These are phyloP conservation scores for Arthrobotrys sinensis DNA, from an alignment of 2,329 filamentous ascomycete genomes.

Conservation along the genomic window DNA sequence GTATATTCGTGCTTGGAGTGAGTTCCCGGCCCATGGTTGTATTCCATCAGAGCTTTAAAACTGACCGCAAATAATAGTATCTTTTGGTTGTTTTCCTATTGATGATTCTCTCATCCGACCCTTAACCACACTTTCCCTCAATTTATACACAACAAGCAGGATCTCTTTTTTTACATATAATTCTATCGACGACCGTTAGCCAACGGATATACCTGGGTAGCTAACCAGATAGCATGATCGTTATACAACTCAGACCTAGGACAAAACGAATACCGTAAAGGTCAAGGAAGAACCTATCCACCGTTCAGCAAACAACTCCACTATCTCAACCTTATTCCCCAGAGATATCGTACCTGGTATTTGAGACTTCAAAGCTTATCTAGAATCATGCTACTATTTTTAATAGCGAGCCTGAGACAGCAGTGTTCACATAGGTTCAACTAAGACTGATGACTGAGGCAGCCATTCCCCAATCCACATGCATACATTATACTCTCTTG, in stretches of 20 bases:
- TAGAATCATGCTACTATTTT: constrained; percentile 5
- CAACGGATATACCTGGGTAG: too few relatives aligned
- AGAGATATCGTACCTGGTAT: constrained; percentile 9
- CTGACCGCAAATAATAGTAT: constrained; percentile 31
- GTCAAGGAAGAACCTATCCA: not conserved
- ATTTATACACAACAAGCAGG: too few relatives aligned
- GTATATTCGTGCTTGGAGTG: constrained; percentile 30
- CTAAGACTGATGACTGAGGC: constrained; percentile 2
- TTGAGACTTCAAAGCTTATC: constrained; percentile 16
- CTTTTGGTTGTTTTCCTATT: constrained; percentile 42
- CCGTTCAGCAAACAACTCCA: not conserved
- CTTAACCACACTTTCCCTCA: not conserved
- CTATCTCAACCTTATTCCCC: not conserved
- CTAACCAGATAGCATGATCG: too few relatives aligned
- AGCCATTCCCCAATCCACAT: not conserved
- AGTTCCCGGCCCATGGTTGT: constrained; percentile 10
- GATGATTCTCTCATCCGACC: constrained; percentile 32
- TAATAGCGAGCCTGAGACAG: constrained; percentile 1
- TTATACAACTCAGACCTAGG: too few relatives aligned
- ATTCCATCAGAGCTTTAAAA: not conserved
- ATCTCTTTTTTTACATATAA: too few relatives aligned
- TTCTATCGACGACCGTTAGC: too few relatives aligned
- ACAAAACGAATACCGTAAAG: not conserved
- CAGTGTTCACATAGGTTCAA: not conserved
- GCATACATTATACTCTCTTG: not conserved